Evolutionary conservation across 2,329 filamentous ascomycete genomes (phyloP), one percentile per base, ranked within the genome.

Genomic region (Ophiostoma ulmi): DNA sequence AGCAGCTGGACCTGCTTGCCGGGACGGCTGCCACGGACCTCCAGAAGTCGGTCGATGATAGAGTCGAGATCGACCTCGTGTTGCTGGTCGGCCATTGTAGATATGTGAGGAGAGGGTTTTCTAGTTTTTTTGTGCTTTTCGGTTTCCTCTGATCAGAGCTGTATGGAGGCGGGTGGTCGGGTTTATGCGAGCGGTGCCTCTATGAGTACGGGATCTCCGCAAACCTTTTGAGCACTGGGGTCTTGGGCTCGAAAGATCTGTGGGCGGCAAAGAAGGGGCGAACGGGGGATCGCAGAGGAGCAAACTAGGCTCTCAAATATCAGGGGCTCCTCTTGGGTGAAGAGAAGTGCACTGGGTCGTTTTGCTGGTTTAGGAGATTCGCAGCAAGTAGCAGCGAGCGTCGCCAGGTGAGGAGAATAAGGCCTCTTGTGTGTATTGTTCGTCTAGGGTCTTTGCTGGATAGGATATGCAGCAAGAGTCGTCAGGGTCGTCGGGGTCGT

Each of bases 1-100:
- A 97, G 86, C 76, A 99, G 88, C 84, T 98, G 94, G 70, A 99
- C 95, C 84, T 98, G 95, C 86, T 99, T 99, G 78, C 95, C 95
- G 72, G 95, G 95, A 79, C 95, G 90, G 87, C 94, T 97, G 80
- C 94, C 95, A 83, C 95, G 91, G 80, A 98, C 95, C 84, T 99
- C 95, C 79, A 98, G 87, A 79, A 99, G 88, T 82, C 95, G 90
- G 83, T 98, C 94, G 86, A 99, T 98, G 89, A 98, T 97, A 79
- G 94, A 97, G 83, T 99, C 95, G 84, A 99, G 88, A 85, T 98
- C 94, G 84, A 98, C 92, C 83, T 98, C 94, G 83, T 93, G 84
- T 81, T 87, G 85, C 80, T 87, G 85, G 80, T 88, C 86, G 79
- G 85, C 85, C 89, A 84, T 90, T 79, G 77, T 83, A 69, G 11